Conservation (phyloP, 2,329 filamentous ascomycete species). For the Colletotrichum costaricense region DNA sequence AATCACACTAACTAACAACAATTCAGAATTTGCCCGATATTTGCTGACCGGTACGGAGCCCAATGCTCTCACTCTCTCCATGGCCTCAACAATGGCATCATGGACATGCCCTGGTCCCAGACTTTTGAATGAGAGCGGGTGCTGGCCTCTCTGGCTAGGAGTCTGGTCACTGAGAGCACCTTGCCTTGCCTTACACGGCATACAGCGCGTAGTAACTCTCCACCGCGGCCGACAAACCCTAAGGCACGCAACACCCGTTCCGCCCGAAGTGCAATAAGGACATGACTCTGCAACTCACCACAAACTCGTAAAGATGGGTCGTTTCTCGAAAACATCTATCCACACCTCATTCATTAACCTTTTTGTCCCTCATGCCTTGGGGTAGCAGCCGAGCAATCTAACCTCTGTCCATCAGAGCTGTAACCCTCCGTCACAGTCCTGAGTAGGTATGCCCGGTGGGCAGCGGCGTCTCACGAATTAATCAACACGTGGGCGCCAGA, state of each 20-base stretch:
- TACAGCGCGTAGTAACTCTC: background rate
- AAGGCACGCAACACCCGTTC: constrained; percentile 25
- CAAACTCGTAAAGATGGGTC: constrained; percentile 30
- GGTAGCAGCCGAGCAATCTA: background rate
- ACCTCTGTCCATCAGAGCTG: background rate
- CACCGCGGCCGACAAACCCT: constrained; percentile 9
- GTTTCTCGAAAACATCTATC: constrained; percentile 16
- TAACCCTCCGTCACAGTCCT: background rate
- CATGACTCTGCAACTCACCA: constrained; percentile 26
- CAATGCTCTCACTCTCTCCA: background rate
- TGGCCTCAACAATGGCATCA: constrained; percentile 3
- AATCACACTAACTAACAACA: background rate
- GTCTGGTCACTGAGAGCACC: background rate
- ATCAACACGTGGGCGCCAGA: constrained; percentile 21
- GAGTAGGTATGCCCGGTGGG: background rate
- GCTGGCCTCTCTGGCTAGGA: background rate
- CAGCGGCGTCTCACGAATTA: constrained; percentile 1
- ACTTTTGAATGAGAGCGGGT: background rate
- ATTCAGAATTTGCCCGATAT: background rate
- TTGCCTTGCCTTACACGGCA: background rate
- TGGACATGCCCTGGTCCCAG: background rate
- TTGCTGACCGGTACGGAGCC: background rate
- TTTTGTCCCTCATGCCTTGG: constrained; percentile 16
- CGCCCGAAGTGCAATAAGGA: constrained; percentile 10
- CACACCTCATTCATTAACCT: constrained; percentile 25